Conservation (phyloP, 768 basidiomycete genomes). For the Trametes villosa region DNA sequence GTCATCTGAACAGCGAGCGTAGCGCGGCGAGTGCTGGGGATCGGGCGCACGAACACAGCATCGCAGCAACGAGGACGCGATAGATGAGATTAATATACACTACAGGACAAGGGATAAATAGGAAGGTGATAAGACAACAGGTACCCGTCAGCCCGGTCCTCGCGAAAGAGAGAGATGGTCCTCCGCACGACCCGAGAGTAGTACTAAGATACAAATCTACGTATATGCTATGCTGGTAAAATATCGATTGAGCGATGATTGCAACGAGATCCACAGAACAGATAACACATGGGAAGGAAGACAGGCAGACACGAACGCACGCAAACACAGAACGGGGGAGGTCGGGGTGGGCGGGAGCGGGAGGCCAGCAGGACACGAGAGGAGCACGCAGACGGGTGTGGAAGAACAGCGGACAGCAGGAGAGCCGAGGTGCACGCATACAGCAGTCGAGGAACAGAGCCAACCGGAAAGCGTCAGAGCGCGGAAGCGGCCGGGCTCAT, state of each 20-base stretch:
- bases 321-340: neutral
- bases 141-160: slow-evolving; percentile 31
- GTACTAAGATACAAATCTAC: slow-evolving; percentile 36
- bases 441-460: slow-evolving; percentile 24
- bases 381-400: neutral
- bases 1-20: neutral
- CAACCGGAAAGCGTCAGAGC: slow-evolving; percentile 1
- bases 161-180: slow-evolving; percentile 25
- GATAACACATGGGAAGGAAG: slow-evolving; percentile 29
- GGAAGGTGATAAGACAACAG: slow-evolving; percentile 37
- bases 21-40: neutral
- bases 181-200: slow-evolving; percentile 20
- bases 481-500: slow-evolving; percentile 26
- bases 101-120: slow-evolving; percentile 34
- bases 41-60: neutral
- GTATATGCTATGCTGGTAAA: slow-evolving; percentile 37
- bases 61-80: neutral
- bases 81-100: slow-evolving; percentile 26
- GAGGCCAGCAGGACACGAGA: neutral
- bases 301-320: slow-evolving; percentile 23
- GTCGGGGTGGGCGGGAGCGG: neutral
- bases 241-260: slow-evolving; percentile 31
- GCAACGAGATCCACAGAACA: slow-evolving; percentile 31
- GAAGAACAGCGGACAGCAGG: neutral
- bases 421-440: neutral